Base-by-base conservation (phyloP, 192 early-diverging fungal species). In the Gamsiella multidivaricata region DNA sequence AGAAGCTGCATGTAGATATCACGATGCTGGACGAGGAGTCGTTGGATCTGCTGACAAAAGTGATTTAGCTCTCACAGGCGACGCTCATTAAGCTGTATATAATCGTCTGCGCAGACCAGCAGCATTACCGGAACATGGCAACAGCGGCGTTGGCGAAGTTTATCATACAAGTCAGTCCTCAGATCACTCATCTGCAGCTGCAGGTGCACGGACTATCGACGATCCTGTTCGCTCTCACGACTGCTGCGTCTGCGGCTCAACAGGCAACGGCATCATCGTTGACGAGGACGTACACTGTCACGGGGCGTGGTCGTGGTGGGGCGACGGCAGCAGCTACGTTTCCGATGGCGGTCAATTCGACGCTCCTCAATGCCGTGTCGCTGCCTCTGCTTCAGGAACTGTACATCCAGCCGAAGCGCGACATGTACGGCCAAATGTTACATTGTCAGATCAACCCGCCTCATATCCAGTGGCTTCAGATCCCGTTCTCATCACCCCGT, bases 361-460 rank as follows among this genome's bases (percentile, higher is more conserved):
- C 51, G 29, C 42, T 65, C 49, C 29, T 25, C 41, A 31, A 46
- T 31, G 50, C n/a, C 20, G 33, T 65, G 15, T 23, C 53, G 1
- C 54, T 65, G 64, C 42, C 64, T 9, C 6, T 34, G 28, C 64
- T 65, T 0, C 41, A 26, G 22, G 64, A 65, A 39, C 31, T 65
- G 3, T 39, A 54, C 6, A 65, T 65, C 23, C 39, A 65, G 29
- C 51, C 51, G 10, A 28, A 55, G 14, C 29, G 41, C 9, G 64
- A 65, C 28, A 14, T 51, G 2, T 29, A 26, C 42, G 49, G 50
- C 62, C 52, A 28, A 9, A 54, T 54, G 42, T 10, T 55, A 9
- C 64, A 65, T 34, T 65, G 64, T 23, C 64, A 53, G 20, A 46
- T 65, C 41, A 53, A 55, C 37, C 26, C 29, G 0, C 52, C 52